Evolutionary conservation across 495 filamentous ascomycete species (phyloP).

Genomic region (Tuber indicum): DNA sequence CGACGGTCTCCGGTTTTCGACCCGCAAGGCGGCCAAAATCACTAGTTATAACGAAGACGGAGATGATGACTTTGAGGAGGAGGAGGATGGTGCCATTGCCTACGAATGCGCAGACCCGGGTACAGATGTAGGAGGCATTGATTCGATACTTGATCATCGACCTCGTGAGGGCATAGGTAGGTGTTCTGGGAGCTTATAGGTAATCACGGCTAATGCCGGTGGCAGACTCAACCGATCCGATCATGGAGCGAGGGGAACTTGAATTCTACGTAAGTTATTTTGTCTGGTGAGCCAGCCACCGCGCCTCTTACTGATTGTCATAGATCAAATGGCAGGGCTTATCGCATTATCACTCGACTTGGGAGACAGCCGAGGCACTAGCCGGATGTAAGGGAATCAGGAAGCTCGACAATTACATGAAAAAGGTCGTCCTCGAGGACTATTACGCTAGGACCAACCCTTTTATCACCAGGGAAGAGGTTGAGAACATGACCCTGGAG

Average conservation of each 20-base stretch:
- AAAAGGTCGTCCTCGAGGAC: conserved; percentile 63
- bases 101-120: conserved; percentile 52
- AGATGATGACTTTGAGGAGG: conserved; percentile 71
- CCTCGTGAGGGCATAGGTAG: conserved; percentile 60
- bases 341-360: conserved; percentile 90
- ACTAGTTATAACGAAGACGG: conserved; percentile 85
- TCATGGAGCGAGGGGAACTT: conserved; percentile 68
- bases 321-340: conserved; percentile 94
- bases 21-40: conserved; percentile 73
- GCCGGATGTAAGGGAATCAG: conserved; percentile 66
- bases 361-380: conserved; percentile 72
- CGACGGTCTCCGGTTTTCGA: conserved; percentile 78
- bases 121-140: conserved; percentile 66
- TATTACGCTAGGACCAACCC: conserved; percentile 29
- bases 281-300: conserved; percentile 1
- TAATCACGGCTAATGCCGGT: conserved; percentile 15
- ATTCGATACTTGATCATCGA: conserved; percentile 80
- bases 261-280: conserved; percentile 61
- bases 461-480: conserved; percentile 56
- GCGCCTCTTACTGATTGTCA: background rate
- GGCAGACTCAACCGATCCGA: conserved; percentile 49
- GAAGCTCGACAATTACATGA: conserved; percentile 87
- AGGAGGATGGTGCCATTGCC: conserved; percentile 54
- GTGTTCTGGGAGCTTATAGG: conserved; percentile 24
- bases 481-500: conserved; percentile 84